A percentile compares a stretch with the other conserved stretches of the same genome.
phyloP scores from a whole-genome alignment of 2,329 filamentous ascomycete genomes.

The Botrytis hyacinthi region DNA sequence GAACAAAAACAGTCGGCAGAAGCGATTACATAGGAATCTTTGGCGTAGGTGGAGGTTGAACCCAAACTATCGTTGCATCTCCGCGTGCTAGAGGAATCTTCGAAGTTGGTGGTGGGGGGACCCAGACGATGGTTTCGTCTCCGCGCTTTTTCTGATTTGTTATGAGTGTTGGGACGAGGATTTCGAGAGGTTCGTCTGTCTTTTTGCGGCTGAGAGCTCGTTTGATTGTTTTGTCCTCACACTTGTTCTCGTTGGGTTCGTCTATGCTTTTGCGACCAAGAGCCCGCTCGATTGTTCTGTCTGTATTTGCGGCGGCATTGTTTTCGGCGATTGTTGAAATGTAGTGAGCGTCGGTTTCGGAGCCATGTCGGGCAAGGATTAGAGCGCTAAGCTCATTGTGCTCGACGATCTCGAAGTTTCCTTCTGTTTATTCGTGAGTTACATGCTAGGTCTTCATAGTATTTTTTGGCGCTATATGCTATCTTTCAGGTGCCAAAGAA shows the following conservation, averaged over 20 bases:
- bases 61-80: neutral
- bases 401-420: neutral
- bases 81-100: neutral
- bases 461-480: neutral
- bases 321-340: neutral
- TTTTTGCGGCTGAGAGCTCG: neutral
- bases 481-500: rapidly evolving
- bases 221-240: neutral
- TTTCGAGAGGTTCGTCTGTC: neutral
- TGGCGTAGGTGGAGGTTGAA: neutral
- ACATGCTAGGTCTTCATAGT: too few species aligned
- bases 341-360: neutral
- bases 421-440: neutral
- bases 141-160: neutral
- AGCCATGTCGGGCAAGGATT: neutral
- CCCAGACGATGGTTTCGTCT: neutral
- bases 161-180: neutral
- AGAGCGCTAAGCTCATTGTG: neutral
- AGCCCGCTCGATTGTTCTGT: neutral
- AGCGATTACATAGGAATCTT: neutral
- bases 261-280: neutral
- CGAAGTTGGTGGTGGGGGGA: neutral
- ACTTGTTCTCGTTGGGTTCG: neutral
- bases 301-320: rapidly evolving
- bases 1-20: rapidly evolving